Conservation (phyloP, 345 rosid species). For the Gossypium ekmanianum region DNA sequence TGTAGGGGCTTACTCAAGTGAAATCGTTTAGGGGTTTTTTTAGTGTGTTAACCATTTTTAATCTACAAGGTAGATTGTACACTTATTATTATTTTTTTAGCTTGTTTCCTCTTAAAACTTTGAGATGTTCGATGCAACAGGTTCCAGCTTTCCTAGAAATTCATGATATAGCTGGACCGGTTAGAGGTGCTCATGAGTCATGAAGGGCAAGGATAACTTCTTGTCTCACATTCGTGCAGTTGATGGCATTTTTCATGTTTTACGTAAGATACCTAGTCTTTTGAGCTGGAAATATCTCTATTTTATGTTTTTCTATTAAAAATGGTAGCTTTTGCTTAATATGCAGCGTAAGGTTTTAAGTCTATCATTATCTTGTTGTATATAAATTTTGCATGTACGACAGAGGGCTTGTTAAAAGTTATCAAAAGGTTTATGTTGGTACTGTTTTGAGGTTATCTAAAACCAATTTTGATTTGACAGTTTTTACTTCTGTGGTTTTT, state of each 20-base stretch:
- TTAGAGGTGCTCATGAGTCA: conserved; percentile 92
- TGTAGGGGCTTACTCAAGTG: background rate
- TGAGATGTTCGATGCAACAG: conserved; percentile 31
- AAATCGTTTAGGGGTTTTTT: background rate
- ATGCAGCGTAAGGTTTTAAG: background rate
- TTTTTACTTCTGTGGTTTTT: background rate
- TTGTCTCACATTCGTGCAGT: conserved; percentile 97
- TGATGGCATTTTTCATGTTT: conserved; percentile 96
- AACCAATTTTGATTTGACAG: too few relatives aligned
- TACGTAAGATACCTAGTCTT: conserved; percentile 48
- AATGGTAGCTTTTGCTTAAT: background rate
- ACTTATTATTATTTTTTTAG: background rate
- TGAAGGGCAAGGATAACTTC: conserved; percentile 89
- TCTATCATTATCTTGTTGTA: background rate
- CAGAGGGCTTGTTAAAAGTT: background rate
- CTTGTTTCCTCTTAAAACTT: background rate
- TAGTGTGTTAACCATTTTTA: background rate
- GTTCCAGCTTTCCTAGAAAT: conserved; percentile 92
- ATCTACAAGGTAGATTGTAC: background rate
- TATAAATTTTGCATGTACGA: background rate
- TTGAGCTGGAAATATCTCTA: background rate
- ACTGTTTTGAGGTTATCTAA: background rate
- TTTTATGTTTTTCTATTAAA: background rate
- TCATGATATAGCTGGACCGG: conserved; percentile 96
- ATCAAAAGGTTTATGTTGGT: background rate